Percentiles rank a stretch among this genome's conserved stretches.
phyloP scores from a whole-genome alignment of 2,329 filamentous ascomycete genomes.

The Alternaria gansuensis region DNA sequence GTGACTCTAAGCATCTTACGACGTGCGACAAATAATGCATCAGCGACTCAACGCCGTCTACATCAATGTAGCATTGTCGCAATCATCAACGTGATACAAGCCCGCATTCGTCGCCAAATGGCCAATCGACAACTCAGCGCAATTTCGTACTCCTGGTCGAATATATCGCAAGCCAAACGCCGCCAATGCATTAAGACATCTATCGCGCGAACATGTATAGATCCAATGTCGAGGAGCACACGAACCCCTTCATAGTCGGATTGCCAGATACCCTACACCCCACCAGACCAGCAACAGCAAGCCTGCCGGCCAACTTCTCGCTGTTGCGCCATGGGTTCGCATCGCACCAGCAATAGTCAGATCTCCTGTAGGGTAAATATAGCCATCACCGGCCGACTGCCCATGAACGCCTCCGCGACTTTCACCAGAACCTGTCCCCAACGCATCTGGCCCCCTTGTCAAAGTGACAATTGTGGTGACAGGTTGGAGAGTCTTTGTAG shows the following conservation, averaged over 20 bases:
- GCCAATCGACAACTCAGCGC: background rate
- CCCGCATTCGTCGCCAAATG: background rate
- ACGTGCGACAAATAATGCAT: background rate
- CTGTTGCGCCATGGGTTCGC: background rate
- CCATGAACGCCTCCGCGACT: conserved; percentile 12
- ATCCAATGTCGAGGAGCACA: background rate
- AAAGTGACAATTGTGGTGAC: conserved; percentile 37
- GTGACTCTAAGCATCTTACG: background rate
- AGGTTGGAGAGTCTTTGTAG: conserved; percentile 33
- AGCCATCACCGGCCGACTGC: conserved; percentile 3
- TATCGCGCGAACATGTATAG: conserved; percentile 14
- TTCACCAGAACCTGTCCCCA: background rate
- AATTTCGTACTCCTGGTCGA: background rate
- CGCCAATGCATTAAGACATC: conserved; percentile 21
- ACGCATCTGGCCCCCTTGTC: conserved; percentile 12
- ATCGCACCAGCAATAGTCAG: conserved; percentile 13
- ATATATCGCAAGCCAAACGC: conserved; percentile 13
- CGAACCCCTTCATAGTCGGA: conserved; percentile 26
- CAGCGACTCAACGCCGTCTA: background rate
- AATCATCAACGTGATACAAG: background rate
- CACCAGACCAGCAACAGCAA: conserved; percentile 26
- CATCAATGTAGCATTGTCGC: background rate
- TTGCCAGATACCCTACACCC: conserved; percentile 27
- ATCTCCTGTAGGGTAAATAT: conserved; percentile 19
- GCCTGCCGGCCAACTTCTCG: conserved; percentile 24